Evolutionary conservation across 2,329 filamentous ascomycete genomes (phyloP).

Genomic region (Fusarium paranaense): DNA sequence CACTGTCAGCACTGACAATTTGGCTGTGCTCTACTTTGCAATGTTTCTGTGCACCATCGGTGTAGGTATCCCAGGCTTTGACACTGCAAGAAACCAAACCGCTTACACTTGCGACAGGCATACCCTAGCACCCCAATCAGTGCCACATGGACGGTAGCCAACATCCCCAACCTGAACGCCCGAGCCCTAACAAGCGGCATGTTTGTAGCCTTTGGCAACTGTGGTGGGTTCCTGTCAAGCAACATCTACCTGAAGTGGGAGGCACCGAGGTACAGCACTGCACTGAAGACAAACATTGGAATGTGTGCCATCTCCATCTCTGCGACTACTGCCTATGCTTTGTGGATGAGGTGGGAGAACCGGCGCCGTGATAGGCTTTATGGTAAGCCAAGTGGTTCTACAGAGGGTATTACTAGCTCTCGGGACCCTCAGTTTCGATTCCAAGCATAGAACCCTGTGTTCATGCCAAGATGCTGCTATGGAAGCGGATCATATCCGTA

Average conservation of each 20-base stretch:
- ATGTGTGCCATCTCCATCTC: background rate
- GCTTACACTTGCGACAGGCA: background rate
- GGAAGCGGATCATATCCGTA: background rate
- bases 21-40: background rate
- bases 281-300: background rate
- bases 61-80: background rate
- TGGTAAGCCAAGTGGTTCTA: background rate
- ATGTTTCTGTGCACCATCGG: background rate
- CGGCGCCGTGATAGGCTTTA: background rate
- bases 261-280: background rate
- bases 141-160: background rate
- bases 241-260: background rate
- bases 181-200: background rate
- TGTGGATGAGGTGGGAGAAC: background rate
- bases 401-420: background rate
- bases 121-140: background rate
- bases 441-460: background rate
- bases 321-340: background rate
- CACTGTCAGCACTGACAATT: background rate
- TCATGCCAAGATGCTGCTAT: background rate
- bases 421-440: background rate
- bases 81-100: background rate
- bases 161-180: background rate
- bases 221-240: background rate
- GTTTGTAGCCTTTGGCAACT: background rate